These are phyloP conservation scores for Phytophthora hibernalis DNA, from an alignment of 352 stramenopile species.

Conservation along the genomic window DNA sequence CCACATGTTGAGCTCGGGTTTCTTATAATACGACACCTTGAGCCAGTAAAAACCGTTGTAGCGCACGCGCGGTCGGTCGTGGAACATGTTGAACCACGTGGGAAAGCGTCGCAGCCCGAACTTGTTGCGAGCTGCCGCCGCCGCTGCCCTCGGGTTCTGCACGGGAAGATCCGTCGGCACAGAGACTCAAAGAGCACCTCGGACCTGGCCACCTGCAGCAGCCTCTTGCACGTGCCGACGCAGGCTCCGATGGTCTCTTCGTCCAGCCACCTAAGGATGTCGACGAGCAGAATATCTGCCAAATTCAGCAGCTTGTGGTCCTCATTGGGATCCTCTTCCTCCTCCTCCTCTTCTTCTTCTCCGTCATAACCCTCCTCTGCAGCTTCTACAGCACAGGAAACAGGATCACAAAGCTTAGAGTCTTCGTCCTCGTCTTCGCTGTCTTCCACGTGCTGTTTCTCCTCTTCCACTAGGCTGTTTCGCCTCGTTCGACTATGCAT, in stretches of 20 bases:
- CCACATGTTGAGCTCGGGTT: conserved; percentile 88
- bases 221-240: conserved; percentile 60
- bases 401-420: conserved; percentile 10
- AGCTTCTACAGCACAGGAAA: neutral
- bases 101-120: conserved; percentile 71
- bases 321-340: conserved; percentile 32
- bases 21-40: conserved; percentile 86
- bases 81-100: conserved; percentile 83
- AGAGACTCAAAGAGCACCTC: conserved; percentile 74
- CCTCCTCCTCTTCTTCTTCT: conserved; percentile 32
- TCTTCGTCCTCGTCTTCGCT: conserved; percentile 28
- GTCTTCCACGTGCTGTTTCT: conserved; percentile 30
- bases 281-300: conserved; percentile 69
- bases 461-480: conserved; percentile 18
- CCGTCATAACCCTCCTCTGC: conserved; percentile 3
- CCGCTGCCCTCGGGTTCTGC: conserved; percentile 59
- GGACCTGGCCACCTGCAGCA: conserved; percentile 56
- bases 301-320: conserved; percentile 68
- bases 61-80: conserved; percentile 67
- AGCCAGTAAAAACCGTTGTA: conserved; percentile 87
- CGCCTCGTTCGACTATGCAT: conserved; percentile 6
- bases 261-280: conserved; percentile 76
- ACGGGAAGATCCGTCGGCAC: conserved; percentile 78
- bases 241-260: conserved; percentile 73
- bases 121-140: conserved; percentile 49